Evolutionary conservation across 345 rosid species (phyloP), one percentile per base, ranked within the genome.

Genomic region (Eucalyptus virginea): DNA sequence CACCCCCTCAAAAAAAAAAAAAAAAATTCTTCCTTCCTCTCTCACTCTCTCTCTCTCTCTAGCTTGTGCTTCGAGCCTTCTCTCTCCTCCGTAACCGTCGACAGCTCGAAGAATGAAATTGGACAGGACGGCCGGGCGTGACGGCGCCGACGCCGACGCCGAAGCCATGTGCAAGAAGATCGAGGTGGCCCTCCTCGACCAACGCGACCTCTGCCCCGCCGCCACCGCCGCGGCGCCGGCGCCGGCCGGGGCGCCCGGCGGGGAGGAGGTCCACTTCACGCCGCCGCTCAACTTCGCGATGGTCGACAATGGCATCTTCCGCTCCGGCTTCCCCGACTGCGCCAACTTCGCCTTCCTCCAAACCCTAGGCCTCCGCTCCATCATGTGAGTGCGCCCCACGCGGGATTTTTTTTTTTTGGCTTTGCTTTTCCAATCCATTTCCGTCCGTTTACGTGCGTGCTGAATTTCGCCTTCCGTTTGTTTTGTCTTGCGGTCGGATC

Each of bases 301-400:
- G 97, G 99, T 98, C 37, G 99, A 98, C 89, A 96, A 94, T 69
- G 99, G 99, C 90, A 92, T 98, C 81, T 98, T 98, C 94, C 92
- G 99, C 94, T 97, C 99, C 45, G 99, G 99, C 87, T 98, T 96
- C 89, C 99, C 99, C 3, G 97, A 95, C 91, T 92, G 97, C 88
- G 94, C 95, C 88, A 98, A 96, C 95, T 98, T 98, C 95, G 88
- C 98, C 28, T 98, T 98, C 91, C 93, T 98, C 87, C 96, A 94
- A 90, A 94, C 95, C 40, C 98, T 98, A 87, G 93, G 96, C 83
- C 99, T 98, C 87, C 98, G 98, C 91, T 97, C 99, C 88, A 96
- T 98, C 95, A 95, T 98, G 99, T 98, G 93, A 93, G 95, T 54
- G 30, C 13, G 44, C 60, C 80, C 7, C 52, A n/a, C 86, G 24